These are phyloP conservation scores for Mucor lusitanicus DNA, from an alignment of 371 early-diverging fungal genomes.

Conservation along the genomic window DNA sequence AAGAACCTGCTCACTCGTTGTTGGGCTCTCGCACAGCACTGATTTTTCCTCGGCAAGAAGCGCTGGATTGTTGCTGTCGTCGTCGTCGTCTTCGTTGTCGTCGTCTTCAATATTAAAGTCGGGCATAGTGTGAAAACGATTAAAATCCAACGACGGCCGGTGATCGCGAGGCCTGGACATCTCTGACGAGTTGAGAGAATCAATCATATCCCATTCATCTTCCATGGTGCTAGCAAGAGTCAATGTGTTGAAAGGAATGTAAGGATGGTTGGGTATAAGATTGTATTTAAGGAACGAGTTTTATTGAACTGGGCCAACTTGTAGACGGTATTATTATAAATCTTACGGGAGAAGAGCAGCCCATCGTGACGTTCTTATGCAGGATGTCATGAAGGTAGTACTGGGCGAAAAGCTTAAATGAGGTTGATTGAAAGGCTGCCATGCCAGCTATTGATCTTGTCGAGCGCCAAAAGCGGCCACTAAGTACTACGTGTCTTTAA, in stretches of 20 bases:
- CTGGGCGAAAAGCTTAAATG: neutral
- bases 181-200: conserved; percentile 4
- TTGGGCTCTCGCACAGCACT: neutral
- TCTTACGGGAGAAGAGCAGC: neutral
- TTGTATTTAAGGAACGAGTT: conserved; percentile 2
- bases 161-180: neutral
- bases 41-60: neutral
- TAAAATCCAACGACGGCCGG: neutral
- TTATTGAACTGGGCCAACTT: neutral
- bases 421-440: neutral
- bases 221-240: neutral
- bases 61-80: neutral
- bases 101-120: neutral
- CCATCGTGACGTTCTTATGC: neutral
- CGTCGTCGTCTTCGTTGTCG: too few relatives aligned
- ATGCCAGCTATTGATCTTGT: neutral
- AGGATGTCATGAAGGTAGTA: neutral
- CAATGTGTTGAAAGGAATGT: neutral
- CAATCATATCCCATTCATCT: conserved; percentile 16
- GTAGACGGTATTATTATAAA: conserved; percentile 4
- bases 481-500: neutral
- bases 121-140: conserved; percentile 2
- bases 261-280: neutral
- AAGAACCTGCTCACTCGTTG: neutral
- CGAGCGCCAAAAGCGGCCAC: neutral